These are phyloP conservation scores for Eimeria acervulina DNA, from an alignment of 169 alveolate genomes.

Conservation along the genomic window DNA sequence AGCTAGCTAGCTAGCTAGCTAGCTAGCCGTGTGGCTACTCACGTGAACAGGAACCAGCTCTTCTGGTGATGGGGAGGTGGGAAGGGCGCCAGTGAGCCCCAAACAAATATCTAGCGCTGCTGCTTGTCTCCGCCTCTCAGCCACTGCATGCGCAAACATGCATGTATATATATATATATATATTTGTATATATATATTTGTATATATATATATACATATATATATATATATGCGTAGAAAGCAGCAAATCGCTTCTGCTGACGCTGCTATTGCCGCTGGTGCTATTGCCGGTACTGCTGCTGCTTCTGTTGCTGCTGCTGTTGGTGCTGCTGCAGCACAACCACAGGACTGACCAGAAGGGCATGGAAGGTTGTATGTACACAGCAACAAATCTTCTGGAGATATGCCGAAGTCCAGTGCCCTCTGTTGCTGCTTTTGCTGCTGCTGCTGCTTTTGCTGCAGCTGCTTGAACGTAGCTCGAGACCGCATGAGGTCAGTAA, in stretches of 20 bases:
- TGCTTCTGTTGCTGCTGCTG: conserved; percentile 23
- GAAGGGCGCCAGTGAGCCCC: conserved; percentile 57
- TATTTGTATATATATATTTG: neutral
- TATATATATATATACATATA: neutral
- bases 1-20: neutral
- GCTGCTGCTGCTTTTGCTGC: conserved; percentile 18
- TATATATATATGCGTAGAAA: neutral
- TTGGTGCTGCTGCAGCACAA: neutral
- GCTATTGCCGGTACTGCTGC: neutral
- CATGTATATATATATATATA: neutral
- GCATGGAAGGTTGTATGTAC: conserved; percentile 35
- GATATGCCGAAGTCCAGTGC: conserved; percentile 45
- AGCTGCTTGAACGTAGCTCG: neutral
- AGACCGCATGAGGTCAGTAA: conserved; percentile 17
- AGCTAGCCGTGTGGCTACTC: neutral
- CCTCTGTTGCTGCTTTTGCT: conserved; percentile 29
- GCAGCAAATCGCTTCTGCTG: neutral
- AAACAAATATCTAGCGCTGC: conserved; percentile 49
- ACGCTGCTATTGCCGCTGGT: conserved; percentile 23
- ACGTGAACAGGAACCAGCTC: conserved; percentile 32
- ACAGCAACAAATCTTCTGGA: conserved; percentile 41
- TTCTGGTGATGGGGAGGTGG: conserved; percentile 33
- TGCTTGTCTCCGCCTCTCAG: conserved; percentile 53
- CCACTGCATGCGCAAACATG: conserved; percentile 14
- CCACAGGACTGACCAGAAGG: conserved; percentile 10